Conservation (phyloP, 768 basidiomycete genomes). For the Termitomyces titanicus region DNA sequence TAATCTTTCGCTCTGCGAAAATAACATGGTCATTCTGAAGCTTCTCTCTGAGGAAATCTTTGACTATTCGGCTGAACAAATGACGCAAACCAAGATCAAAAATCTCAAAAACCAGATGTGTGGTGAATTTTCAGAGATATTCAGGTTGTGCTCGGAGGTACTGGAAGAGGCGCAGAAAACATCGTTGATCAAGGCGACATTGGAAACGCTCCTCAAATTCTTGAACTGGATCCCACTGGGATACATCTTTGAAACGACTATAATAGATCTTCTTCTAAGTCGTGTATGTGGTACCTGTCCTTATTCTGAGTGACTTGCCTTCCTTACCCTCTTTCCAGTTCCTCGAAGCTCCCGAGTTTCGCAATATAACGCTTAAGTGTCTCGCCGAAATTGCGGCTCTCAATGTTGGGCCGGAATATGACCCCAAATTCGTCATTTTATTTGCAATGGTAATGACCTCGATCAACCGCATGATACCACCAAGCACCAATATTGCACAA, state of each 20-base stretch:
- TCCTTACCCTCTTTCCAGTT: constrained; percentile 53
- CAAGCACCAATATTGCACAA: constrained; percentile 89
- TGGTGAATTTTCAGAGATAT: constrained; percentile 95
- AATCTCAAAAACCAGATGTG: constrained; percentile 98
- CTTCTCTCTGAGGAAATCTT: constrained; percentile 99
- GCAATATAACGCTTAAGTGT: constrained; percentile 95
- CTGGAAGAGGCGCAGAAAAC: constrained; percentile 96
- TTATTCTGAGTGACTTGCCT: neutral
- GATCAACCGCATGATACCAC: constrained; percentile 94
- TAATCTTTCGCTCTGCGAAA: constrained; percentile 95
- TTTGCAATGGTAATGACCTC: constrained; percentile 99
- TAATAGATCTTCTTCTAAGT: constrained; percentile 90
- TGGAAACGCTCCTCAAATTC: constrained; percentile 94
- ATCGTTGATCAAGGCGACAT: constrained; percentile 87
- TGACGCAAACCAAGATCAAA: constrained; percentile 98
- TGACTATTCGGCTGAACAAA: constrained; percentile 96
- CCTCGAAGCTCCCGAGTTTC: constrained; percentile 94
- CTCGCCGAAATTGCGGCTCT: constrained; percentile 94
- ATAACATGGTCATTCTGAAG: constrained; percentile 99
- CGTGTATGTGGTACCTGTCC: constrained; percentile 56
- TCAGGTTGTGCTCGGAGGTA: constrained; percentile 95
- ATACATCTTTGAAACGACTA: constrained; percentile 97
- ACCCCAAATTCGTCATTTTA: constrained; percentile 94
- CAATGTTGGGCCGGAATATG: constrained; percentile 94
- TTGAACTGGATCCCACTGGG: constrained; percentile 99